A percentile compares a stretch with the other conserved stretches of the same genome.
These are phyloP conservation scores for Acanthamoeba quina DNA, from an alignment of 208 protist species.

Conservation along the genomic window DNA sequence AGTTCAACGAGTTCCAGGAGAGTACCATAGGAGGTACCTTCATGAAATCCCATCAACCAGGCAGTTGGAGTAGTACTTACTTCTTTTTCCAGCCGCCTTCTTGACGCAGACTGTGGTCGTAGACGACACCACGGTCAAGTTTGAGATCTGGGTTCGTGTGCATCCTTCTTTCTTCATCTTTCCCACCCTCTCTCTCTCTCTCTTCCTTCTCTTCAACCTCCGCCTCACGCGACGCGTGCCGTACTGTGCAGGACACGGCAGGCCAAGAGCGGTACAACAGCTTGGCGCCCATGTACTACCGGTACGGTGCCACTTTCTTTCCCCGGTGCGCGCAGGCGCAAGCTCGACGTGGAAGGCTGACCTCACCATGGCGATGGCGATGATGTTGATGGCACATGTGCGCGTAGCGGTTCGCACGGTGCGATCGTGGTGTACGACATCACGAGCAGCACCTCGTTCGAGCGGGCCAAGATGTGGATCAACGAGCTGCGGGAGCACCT, in stretches of 20 bases:
- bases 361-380: neutral
- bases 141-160: conserved; percentile 93
- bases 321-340: no score
- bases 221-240: neutral
- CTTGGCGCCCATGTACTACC: conserved; percentile 95
- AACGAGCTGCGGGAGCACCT: conserved; percentile 82
- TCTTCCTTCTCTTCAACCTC: neutral
- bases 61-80: neutral
- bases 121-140: conserved; percentile 93
- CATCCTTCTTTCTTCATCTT: neutral
- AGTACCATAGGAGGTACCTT: conserved; percentile 93
- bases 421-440: conserved; percentile 96
- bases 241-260: neutral
- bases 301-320: neutral
- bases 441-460: conserved; percentile 87
- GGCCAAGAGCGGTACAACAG: conserved; percentile 24
- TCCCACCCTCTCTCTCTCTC: neutral
- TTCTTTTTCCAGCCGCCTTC: conserved; percentile 91
- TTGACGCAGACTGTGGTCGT: conserved; percentile 94
- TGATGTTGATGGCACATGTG: neutral
- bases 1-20: conserved; percentile 96
- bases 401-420: conserved; percentile 87
- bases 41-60: neutral
- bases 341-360: no score
- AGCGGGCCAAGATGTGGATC: conserved; percentile 84